phyloP scores from a whole-genome alignment of 139 green algal species.

The Nannochloris sp. region DNA sequence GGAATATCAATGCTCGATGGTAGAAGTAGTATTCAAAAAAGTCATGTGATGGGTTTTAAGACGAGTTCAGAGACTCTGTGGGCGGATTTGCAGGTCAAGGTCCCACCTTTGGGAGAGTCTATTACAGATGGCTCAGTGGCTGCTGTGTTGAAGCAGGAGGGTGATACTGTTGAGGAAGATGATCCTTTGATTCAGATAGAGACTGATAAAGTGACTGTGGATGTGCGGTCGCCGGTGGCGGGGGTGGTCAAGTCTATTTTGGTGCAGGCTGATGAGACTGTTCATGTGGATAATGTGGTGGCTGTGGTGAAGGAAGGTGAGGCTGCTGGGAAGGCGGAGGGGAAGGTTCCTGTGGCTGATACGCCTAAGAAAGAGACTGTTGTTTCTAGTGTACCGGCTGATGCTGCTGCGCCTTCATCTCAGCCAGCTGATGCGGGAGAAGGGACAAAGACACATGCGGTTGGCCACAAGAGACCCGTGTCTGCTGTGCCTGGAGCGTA shows the following conservation, averaged over 20 bases:
- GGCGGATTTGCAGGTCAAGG: conserved; percentile 15
- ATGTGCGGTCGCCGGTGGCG: conserved; percentile 27
- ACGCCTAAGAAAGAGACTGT: background rate
- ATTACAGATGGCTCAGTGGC: conserved; percentile 29
- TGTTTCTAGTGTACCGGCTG: background rate
- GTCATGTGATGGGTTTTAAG: too few species aligned
- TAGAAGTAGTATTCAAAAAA: too few species aligned
- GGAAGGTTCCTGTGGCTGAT: background rate
- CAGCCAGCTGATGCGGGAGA: background rate
- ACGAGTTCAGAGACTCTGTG: background rate
- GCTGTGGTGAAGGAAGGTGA: conserved; percentile 15
- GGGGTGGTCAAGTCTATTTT: conserved; percentile 28
- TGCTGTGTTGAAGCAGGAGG: conserved; percentile 18
- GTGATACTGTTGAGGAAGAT: conserved; percentile 28
- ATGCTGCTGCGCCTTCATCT: background rate
- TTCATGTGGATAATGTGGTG: conserved; percentile 23
- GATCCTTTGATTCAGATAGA: conserved; percentile 32
- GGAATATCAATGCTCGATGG: too few species aligned
- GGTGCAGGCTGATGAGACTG: conserved; percentile 27
- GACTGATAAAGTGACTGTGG: conserved; percentile 36
- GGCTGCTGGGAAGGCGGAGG: conserved; percentile 4
- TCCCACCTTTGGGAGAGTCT: conserved; percentile 28
- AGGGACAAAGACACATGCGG: background rate
- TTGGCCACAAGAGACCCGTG: background rate
- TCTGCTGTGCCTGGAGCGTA: background rate